Percentiles rank a stretch among this genome's conserved stretches.
Conservation (phyloP, 208 protist species). For the Leishmania tarentolae region DNA sequence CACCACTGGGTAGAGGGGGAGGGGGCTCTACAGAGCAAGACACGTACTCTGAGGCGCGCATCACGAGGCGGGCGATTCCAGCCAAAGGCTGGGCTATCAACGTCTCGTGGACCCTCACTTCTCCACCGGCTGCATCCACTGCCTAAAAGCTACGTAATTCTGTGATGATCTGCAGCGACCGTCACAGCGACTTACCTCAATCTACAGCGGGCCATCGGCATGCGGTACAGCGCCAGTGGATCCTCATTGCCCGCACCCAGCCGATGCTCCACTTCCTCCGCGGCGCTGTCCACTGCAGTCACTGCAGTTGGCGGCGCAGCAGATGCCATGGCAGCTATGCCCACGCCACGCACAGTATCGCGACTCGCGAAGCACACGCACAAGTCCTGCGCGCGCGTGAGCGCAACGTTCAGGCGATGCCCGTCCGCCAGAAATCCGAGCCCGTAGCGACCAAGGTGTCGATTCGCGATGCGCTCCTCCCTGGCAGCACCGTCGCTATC, state of each 20-base stretch:
- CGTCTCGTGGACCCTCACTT: too few relatives aligned
- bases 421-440: conserved; percentile 92
- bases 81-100: too few relatives aligned
- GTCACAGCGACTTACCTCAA: too few relatives aligned
- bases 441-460: conserved; percentile 20
- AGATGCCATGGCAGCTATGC: conserved; percentile 16
- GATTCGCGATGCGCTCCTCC: conserved; percentile 25
- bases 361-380: conserved; percentile 76
- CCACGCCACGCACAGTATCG: conserved; percentile 42
- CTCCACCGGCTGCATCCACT: too few relatives aligned
- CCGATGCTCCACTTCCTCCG: conserved; percentile 27
- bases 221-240: conserved; percentile 49
- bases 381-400: conserved; percentile 90
- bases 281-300: conserved; percentile 29
- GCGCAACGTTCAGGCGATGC: conserved; percentile 92
- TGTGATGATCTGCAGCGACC: too few relatives aligned
- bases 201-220: conserved; percentile 17
- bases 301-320: conserved; percentile 1
- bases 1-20: too few relatives aligned
- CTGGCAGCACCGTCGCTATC: background rate
- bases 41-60: too few relatives aligned
- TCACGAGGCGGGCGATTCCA: too few relatives aligned
- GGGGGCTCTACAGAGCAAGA: too few relatives aligned
- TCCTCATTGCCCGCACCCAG: conserved; percentile 51
- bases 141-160: too few relatives aligned